Evolutionary conservation across 1,284 basidiomycete genomes (phyloP), one percentile per base, ranked within the genome.

Genomic region (Hortiboletus rubellus): DNA sequence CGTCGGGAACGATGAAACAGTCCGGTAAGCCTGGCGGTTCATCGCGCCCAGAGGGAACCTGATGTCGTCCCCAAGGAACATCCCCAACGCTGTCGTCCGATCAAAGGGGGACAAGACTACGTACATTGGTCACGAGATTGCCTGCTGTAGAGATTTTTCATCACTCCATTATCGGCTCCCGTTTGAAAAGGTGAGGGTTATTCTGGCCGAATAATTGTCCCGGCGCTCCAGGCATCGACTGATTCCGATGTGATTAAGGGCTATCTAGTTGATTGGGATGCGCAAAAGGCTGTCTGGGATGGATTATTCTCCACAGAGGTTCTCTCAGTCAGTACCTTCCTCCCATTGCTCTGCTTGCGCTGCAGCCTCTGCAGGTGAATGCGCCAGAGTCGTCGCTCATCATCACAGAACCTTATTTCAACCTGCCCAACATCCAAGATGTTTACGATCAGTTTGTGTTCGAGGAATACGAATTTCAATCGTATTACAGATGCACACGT

Each of bases 381-480:
- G 86, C 91, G 0, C 76, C 83, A 2, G 81, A 85, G 48, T 84
- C 87, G 0, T 86, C 87, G 3, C 76, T 96, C 40, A 77, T 98
- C 49, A 82, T 98, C 50, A 97, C 96, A 3, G 96, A 98, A 74
- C 92, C 95, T 4, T 94, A 94, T 70, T 92, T 96, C 80, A 94
- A 96, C 72, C 78, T 96, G 11, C 92, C 92, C 18, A 94, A 93
- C 69, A 84, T 96, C 18, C 91, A 95, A 74, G 89, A 93, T 43
- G 84, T 92, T 41, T 94, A 95, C 63, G 96, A 98, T 72, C 90
- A 97, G 74, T 90, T 98, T 69, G 79, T 96, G 0, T 97, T 97
- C 66, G 96, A 98, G 68, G 94, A 97, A 73, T 98, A 96, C 76
- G 95, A 96, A 66, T 97, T 96, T 68, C 78, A 81, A 45, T 87